Evolutionary conservation across 371 early-diverging fungal species (phyloP).

Genomic region (Entomophthora muscae): DNA sequence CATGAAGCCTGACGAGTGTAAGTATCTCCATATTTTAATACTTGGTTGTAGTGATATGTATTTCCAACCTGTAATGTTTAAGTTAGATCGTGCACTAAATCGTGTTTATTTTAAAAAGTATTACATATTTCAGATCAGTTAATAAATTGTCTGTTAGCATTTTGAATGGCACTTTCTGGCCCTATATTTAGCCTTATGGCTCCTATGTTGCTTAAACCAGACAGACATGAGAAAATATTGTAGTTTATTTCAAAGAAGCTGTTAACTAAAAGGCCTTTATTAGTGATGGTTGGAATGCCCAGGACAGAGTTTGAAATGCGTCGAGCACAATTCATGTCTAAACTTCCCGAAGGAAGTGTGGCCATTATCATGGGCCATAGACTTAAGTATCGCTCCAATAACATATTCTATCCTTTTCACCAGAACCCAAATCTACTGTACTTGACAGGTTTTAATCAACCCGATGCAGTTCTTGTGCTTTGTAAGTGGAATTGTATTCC

Average conservation of each 20-base stretch:
- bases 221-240: too few relatives aligned
- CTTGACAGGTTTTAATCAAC: slow-evolving; percentile 73
- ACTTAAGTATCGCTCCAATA: slow-evolving; percentile 72
- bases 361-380: slow-evolving; percentile 59
- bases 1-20: slow-evolving; percentile 50
- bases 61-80: too few relatives aligned
- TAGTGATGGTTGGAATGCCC: slow-evolving; percentile 66
- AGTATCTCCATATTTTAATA: slow-evolving; percentile 7
- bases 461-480: slow-evolving; percentile 60
- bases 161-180: too few relatives aligned
- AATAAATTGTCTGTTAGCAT: too few relatives aligned
- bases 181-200: too few relatives aligned
- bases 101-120: too few relatives aligned
- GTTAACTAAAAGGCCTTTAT: too few relatives aligned
- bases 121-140: too few relatives aligned
- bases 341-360: slow-evolving; percentile 38
- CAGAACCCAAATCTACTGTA: slow-evolving; percentile 84
- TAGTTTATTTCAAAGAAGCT: too few relatives aligned
- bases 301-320: slow-evolving; percentile 53
- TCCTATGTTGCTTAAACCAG: too few relatives aligned
- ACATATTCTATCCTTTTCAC: slow-evolving; percentile 89
- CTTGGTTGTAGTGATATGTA: too few relatives aligned
- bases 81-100: too few relatives aligned
- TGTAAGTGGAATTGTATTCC: slow-evolving; percentile 20
- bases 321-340: slow-evolving; percentile 38